Evolutionary conservation across 179 eudicot species (phyloP).

Genomic region (Silene coronaria): DNA sequence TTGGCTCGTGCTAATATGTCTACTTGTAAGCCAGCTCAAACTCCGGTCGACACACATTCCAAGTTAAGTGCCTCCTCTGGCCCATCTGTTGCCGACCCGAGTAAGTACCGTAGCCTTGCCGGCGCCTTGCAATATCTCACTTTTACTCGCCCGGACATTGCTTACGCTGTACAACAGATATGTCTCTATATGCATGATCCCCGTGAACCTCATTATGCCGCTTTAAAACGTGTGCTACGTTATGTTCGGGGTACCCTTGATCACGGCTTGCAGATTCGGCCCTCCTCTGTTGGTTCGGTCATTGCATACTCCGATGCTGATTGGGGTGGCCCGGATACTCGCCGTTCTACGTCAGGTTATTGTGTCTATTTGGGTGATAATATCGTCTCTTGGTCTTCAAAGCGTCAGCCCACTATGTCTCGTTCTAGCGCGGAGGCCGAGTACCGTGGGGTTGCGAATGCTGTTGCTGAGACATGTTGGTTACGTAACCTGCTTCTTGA

Average conservation of each 20-base stretch:
- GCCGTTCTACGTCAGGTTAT: background rate
- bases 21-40: background rate
- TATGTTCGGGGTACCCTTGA: background rate
- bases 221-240: background rate
- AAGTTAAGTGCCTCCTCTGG: background rate
- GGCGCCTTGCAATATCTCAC: background rate
- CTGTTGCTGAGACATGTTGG: background rate
- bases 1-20: background rate
- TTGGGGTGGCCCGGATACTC: background rate
- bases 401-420: background rate
- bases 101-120: background rate
- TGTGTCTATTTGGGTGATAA: background rate
- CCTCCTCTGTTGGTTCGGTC: background rate
- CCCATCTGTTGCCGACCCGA: background rate
- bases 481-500: background rate
- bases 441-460: background rate
- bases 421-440: background rate
- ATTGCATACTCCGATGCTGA: background rate
- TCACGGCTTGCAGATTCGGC: background rate
- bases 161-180: background rate
- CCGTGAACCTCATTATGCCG: background rate
- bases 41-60: background rate
- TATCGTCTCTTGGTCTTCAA: background rate
- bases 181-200: background rate
- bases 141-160: background rate